These are phyloP conservation scores for Lactarius pseudohatsudake DNA, from an alignment of 768 basidiomycete genomes.

Conservation along the genomic window DNA sequence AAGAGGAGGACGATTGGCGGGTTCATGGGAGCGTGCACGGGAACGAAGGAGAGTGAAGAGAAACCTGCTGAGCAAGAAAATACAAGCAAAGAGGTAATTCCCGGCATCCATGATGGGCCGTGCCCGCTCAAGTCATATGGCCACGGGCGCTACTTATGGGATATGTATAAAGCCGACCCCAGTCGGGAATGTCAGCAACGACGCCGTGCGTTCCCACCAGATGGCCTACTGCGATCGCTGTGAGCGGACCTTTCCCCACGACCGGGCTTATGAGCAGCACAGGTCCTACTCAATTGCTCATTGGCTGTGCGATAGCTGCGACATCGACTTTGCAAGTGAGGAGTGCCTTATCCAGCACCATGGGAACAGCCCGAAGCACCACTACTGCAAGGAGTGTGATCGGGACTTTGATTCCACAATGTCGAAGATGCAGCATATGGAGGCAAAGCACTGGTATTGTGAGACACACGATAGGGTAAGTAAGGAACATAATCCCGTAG, in stretches of 20 bases:
- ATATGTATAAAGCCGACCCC: not conserved
- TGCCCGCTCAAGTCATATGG: too few species aligned
- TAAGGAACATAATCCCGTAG: not conserved
- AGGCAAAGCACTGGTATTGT: conserved; percentile 15
- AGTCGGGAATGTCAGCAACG: not conserved
- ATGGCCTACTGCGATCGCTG: conserved; percentile 19
- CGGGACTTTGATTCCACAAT: not conserved
- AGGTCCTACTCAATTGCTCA: not conserved
- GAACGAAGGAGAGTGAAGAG: too few species aligned
- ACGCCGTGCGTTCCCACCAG: not conserved
- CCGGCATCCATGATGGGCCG: too few species aligned
- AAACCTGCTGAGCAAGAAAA: too few species aligned
- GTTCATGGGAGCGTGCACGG: too few species aligned
- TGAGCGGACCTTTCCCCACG: not conserved
- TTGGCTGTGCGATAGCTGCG: conserved; percentile 9
- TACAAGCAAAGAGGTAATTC: too few species aligned
- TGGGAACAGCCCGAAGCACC: not conserved
- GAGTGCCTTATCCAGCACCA: conserved; percentile 2
- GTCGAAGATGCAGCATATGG: conserved; percentile 8
- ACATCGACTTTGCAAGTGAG: conserved; percentile 5
- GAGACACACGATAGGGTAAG: too few species aligned
- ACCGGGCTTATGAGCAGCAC: conserved; percentile 7
- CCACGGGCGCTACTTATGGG: too few species aligned
- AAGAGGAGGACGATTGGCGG: too few species aligned
- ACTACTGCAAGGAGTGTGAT: conserved; percentile 12